Base-by-base conservation (phyloP, 1,139 yeast species). In the Zygoascus sp. region DNA sequence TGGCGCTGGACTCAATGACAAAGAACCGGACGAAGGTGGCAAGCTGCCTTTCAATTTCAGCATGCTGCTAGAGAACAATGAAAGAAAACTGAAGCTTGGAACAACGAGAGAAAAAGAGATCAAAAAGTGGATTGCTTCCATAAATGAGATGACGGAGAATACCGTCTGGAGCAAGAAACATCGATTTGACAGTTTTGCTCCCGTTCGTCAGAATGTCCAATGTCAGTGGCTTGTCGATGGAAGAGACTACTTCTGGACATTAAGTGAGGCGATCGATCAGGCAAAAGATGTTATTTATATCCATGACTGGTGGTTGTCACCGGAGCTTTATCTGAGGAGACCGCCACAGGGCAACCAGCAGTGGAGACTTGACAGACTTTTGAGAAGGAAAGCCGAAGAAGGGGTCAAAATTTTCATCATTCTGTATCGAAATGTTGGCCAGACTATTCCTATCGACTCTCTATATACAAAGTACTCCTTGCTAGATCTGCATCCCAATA, bases 181-280 rank as follows among this genome's bases (percentile, higher is more conserved):
- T 55, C 73, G 98, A 52, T 94, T 94, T 65, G 81, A 74, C 8
- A 87, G 96, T 42, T 94, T 87, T 75, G 96, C 98, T 0, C 99
- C 99, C 0, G 79, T 90, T 1, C 73, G 99, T 53, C 68, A 79
- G 27, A 79, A 87, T 56, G 87, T 88, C 50, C 87, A 79, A 67
- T 96, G 97, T 4, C 96, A 92, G 63, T 92, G 96, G 95, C 83
- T 92, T 69, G 97, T 94, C 5, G 99, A 94, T 67, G 98, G 87
- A 37, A 62, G 97, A 60, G 98, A 94, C 65, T 87, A 94, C 65
- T 85, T 88, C 68, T 94, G 97, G 97, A 95, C 97, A 1, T 81
- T 90, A 4, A 86, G 96, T 37, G 80, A 89, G 5, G 98, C 97
- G 0, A 72, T 92, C 51, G 90, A 84, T 57, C 82, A 87, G 87